Percentiles rank a stretch among this genome's conserved stretches.
Evolutionary conservation across 495 filamentous ascomycete species (phyloP).

Genomic region (Bathelium albidoporum): DNA sequence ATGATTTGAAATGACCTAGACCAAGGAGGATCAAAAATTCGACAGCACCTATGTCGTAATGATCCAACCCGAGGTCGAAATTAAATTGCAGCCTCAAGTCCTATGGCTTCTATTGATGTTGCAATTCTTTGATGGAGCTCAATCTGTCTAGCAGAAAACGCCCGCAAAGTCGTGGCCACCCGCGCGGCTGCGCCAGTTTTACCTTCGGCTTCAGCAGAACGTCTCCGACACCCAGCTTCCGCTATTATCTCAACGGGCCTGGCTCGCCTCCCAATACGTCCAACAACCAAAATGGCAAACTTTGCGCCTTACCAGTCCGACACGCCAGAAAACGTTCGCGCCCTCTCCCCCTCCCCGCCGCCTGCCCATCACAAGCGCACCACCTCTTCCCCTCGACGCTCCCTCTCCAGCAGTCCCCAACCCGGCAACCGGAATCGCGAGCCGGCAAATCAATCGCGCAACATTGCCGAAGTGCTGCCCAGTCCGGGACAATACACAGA

Average conservation of each 20-base stretch:
- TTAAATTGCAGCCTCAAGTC: no score
- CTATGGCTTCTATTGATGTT: no score
- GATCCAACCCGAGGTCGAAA: no score
- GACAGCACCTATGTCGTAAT: no score
- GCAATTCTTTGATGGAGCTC: no score
- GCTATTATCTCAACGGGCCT: no score
- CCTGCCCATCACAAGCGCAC: slow-evolving; percentile 40
- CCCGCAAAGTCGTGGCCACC: not conserved
- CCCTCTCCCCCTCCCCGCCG: slow-evolving; percentile 57
- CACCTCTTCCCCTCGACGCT: slow-evolving; percentile 25
- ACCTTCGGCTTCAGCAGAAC: not conserved
- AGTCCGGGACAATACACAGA: slow-evolving; percentile 20
- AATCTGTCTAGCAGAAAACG: no score
- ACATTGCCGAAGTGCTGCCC: slow-evolving; percentile 12
- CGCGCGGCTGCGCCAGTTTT: not conserved
- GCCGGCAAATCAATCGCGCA: slow-evolving; percentile 15
- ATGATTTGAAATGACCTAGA: no score
- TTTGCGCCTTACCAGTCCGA: slow-evolving; percentile 94
- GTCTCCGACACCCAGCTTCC: no score
- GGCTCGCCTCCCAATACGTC: not conserved
- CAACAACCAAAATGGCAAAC: slow-evolving; percentile 49
- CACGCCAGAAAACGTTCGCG: slow-evolving; percentile 64
- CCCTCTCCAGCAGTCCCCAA: slow-evolving; percentile 26
- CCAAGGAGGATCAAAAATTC: no score
- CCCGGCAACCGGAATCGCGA: slow-evolving; percentile 13